Evolutionary conservation across 2,329 filamentous ascomycete genomes (phyloP).

Genomic region (Xylariaceae sp.): DNA sequence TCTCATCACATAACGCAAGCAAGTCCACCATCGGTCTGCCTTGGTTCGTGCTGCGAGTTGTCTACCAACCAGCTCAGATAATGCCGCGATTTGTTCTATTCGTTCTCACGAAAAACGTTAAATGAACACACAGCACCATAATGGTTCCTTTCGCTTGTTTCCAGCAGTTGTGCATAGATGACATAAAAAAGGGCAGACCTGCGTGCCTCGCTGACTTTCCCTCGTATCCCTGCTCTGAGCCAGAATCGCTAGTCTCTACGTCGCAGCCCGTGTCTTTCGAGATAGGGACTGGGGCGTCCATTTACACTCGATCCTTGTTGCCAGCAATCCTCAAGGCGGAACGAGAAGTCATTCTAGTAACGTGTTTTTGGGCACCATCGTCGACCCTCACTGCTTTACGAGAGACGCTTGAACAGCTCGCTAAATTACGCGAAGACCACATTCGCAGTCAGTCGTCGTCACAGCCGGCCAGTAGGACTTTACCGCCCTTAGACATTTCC

Average conservation of each 20-base stretch:
- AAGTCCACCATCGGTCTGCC: too few species aligned
- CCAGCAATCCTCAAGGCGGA: constrained; percentile 56
- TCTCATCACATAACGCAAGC: too few species aligned
- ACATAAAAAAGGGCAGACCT: constrained; percentile 11
- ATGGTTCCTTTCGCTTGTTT: constrained; percentile 22
- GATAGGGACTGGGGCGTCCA: constrained; percentile 53
- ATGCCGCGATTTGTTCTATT: neutral
- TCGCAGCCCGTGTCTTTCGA: constrained; percentile 45
- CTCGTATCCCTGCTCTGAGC: constrained; percentile 40
- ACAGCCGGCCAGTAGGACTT: constrained; percentile 5
- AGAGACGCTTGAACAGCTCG: constrained; percentile 54
- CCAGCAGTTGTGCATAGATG: constrained; percentile 23
- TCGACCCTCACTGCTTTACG: constrained; percentile 53
- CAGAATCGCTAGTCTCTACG: constrained; percentile 43
- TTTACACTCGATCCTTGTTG: constrained; percentile 51
- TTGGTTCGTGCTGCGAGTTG: too few species aligned
- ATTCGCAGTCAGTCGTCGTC: constrained; percentile 28
- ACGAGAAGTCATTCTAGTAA: constrained; percentile 67
- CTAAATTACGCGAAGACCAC: constrained; percentile 38
- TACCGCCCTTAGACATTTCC: constrained; percentile 50
- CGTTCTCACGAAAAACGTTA: neutral
- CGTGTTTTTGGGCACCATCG: constrained; percentile 75
- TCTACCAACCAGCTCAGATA: neutral
- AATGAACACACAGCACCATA: neutral
- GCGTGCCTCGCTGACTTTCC: constrained; percentile 39